Evolutionary conservation across 495 filamentous ascomycete genomes (phyloP).

Genomic region (Podospora fimiseda): DNA sequence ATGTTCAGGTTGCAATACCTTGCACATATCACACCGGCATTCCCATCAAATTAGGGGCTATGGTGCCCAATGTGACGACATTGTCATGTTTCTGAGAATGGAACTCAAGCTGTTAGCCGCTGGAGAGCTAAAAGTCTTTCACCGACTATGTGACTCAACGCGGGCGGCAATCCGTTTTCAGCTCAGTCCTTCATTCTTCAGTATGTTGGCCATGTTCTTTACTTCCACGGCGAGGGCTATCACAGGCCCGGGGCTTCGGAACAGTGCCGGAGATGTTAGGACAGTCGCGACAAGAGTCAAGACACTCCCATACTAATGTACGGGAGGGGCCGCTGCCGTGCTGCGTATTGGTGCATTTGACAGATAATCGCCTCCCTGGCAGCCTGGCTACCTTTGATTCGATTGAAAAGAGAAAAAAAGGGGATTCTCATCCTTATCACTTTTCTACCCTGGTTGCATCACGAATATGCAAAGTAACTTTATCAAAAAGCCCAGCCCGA

Average conservation of each 20-base stretch:
- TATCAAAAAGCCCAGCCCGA: slow-evolving; percentile 1
- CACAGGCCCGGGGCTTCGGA: slow-evolving; percentile 10
- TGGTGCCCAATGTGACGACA: slow-evolving; percentile 6
- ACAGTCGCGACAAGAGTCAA: neutral
- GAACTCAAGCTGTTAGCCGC: neutral
- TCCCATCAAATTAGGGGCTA: neutral
- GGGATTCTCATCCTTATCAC: neutral
- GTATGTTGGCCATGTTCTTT: too few relatives aligned
- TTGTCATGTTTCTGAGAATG: neutral
- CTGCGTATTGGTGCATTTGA: slow-evolving; percentile 1
- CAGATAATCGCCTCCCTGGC: too few relatives aligned
- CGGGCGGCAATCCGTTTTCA: slow-evolving; percentile 1
- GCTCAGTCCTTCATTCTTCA: neutral
- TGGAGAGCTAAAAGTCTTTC: neutral
- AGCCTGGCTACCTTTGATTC: neutral
- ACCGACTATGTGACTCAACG: slow-evolving; percentile 14
- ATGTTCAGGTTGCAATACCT: neutral
- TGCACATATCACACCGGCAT: neutral
- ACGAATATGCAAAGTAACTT: slow-evolving; percentile 13
- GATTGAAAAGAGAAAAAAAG: neutral
- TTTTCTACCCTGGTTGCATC: slow-evolving; percentile 5
- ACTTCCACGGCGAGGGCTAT: neutral
- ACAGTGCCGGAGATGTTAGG: slow-evolving; percentile 4
- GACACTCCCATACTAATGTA: neutral
- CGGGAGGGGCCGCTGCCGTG: slow-evolving; percentile 12